A percentile compares a stretch with the other conserved stretches of the same genome.
Evolutionary conservation across 1,139 yeast species (phyloP).

Genomic region (Pneumocystis oryctolagi): DNA sequence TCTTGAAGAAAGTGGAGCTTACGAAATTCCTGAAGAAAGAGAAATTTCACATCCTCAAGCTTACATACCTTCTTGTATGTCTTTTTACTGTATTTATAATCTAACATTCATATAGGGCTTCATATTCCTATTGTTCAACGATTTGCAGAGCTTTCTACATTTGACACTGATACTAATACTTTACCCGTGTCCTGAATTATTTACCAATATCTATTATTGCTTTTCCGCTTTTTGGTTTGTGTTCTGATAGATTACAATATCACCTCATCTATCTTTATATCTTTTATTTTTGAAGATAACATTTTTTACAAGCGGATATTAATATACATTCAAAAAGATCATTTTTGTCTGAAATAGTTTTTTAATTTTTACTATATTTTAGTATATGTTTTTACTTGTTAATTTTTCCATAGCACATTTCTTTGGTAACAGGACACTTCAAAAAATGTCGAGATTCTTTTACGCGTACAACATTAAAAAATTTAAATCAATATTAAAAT

Average conservation of each 20-base stretch:
- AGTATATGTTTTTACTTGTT: background rate
- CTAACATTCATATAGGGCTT: constrained; percentile 2
- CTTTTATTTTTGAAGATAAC: background rate
- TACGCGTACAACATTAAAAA: background rate
- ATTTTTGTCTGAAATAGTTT: too few relatives aligned
- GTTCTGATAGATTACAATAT: background rate
- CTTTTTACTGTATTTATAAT: constrained; percentile 35
- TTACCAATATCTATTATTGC: background rate
- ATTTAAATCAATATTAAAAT: background rate
- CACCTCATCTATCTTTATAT: background rate
- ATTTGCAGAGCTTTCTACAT: background rate
- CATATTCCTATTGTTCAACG: background rate
- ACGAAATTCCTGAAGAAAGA: constrained; percentile 71
- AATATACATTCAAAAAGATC: too few relatives aligned
- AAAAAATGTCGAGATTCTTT: background rate
- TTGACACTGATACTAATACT: background rate
- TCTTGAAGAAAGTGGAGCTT: constrained; percentile 55
- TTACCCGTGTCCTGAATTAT: background rate
- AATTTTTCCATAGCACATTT: background rate
- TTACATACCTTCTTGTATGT: constrained; percentile 61
- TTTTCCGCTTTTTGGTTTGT: background rate
- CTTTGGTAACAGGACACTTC: background rate
- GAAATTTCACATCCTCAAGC: constrained; percentile 86
- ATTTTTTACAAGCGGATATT: background rate
- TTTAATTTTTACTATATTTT: background rate